A percentile compares a stretch with the other conserved stretches of the same genome.
Conservation (phyloP, 2,329 filamentous ascomycete species). For the Neopestalotiopsis sp. region DNA sequence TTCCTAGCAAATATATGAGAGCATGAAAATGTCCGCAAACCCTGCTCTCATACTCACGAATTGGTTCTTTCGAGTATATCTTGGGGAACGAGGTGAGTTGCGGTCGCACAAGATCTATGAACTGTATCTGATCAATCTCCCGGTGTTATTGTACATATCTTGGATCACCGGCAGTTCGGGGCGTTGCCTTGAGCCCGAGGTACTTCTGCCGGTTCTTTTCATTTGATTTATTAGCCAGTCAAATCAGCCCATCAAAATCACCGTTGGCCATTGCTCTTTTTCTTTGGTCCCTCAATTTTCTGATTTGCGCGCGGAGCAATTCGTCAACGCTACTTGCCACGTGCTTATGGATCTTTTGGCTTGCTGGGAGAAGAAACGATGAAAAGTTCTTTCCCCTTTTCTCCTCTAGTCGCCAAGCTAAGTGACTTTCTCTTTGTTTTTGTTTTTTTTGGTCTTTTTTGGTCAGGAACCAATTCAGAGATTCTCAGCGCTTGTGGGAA, state of each 20-base stretch:
- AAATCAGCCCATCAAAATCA: background rate
- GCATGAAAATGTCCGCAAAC: too few relatives aligned
- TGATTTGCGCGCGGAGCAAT: background rate
- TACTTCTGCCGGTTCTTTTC: background rate
- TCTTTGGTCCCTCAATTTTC: background rate
- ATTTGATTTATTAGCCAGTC: background rate
- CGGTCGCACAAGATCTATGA: too few relatives aligned
- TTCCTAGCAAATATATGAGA: too few relatives aligned
- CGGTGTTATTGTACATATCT: too few relatives aligned
- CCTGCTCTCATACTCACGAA: too few relatives aligned
- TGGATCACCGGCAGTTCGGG: too few relatives aligned
- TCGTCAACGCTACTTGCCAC: conserved; percentile 4
- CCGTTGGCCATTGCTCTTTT: background rate
- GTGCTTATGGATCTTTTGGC: background rate
- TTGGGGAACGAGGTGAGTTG: too few relatives aligned
- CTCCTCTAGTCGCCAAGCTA: conserved; percentile 1
- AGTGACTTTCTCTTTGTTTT: background rate
- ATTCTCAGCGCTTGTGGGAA: background rate
- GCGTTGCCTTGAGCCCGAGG: background rate
- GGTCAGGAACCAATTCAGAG: background rate
- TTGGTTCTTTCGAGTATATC: too few relatives aligned
- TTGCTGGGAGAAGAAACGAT: background rate
- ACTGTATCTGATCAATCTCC: too few relatives aligned
- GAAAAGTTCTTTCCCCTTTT: conserved; percentile 6
- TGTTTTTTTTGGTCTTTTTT: too few relatives aligned